Percentiles rank a stretch among this genome's conserved stretches.
phyloP scores from a whole-genome alignment of 768 basidiomycete genomes.

The Leccinum sublutescens region DNA sequence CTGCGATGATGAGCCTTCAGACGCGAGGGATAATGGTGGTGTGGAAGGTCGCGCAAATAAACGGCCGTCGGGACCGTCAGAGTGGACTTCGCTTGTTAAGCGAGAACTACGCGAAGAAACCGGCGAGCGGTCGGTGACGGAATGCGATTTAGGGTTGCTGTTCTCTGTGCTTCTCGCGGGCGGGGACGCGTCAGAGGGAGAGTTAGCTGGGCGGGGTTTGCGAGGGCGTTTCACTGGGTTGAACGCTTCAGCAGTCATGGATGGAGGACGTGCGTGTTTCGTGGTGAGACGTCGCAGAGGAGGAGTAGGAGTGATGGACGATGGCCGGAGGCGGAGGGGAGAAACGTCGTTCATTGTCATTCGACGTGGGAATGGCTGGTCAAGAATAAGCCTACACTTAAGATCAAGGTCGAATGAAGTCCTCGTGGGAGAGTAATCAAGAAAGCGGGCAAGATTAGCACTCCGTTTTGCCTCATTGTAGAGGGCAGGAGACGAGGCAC shows the following conservation, averaged over 20 bases:
- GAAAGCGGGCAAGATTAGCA: constrained; percentile 41
- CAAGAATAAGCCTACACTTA: constrained; percentile 30
- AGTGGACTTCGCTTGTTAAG: constrained; percentile 17
- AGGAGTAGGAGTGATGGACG: constrained; percentile 28
- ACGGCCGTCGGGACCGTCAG: constrained; percentile 24
- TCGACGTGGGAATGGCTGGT: constrained; percentile 33
- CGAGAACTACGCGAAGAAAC: constrained; percentile 24
- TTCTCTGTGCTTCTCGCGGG: constrained; percentile 21
- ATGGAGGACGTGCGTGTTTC: constrained; percentile 27
- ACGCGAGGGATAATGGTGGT: constrained; percentile 30
- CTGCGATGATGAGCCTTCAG: constrained; percentile 23
- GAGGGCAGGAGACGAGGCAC: constrained; percentile 10
- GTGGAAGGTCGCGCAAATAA: constrained; percentile 29
- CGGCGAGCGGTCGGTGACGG: constrained; percentile 17
- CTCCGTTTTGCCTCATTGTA: constrained; percentile 28
- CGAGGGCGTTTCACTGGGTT: constrained; percentile 31
- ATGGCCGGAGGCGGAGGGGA: constrained; percentile 35
- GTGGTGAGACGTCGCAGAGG: constrained; percentile 26
- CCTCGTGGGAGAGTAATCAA: constrained; percentile 35
- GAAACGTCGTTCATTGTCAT: constrained; percentile 36
- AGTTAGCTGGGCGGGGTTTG: constrained; percentile 21
- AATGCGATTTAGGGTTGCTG: constrained; percentile 8
- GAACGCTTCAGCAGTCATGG: constrained; percentile 27
- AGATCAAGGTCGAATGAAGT: constrained; percentile 33
- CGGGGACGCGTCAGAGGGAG: constrained; percentile 14